Conservation (phyloP, 2,329 filamentous ascomycete genomes). For the Trichoderma sp. region DNA sequence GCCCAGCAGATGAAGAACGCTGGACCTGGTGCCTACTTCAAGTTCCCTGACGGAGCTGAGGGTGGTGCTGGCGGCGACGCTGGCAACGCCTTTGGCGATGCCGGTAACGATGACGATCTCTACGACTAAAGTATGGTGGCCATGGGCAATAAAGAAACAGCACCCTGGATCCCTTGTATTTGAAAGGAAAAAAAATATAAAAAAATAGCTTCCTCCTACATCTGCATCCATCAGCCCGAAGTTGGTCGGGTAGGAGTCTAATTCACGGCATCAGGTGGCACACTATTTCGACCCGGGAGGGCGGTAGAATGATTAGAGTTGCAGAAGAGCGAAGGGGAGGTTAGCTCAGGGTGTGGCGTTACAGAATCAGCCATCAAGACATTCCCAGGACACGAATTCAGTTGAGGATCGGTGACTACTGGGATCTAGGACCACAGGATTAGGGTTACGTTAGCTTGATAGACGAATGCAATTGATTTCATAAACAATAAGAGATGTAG, state of each 20-base stretch:
- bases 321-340: neutral
- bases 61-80: slow-evolving; percentile 60
- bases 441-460: slow-evolving; percentile 21
- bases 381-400: slow-evolving; percentile 6
- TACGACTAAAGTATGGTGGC: slow-evolving; percentile 71
- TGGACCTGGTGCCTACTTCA: slow-evolving; percentile 94
- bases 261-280: slow-evolving; percentile 28
- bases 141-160: neutral
- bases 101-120: slow-evolving; percentile 92
- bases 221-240: slow-evolving; percentile 30
- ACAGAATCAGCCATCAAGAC: slow-evolving; percentile 15
- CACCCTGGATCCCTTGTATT: slow-evolving; percentile 42
- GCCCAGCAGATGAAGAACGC: slow-evolving; percentile 99
- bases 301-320: slow-evolving; percentile 34
- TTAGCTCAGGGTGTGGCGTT: slow-evolving; percentile 15
- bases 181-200: slow-evolving; percentile 30
- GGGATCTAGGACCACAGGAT: neutral
- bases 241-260: slow-evolving; percentile 21
- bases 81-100: slow-evolving; percentile 71
- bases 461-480: slow-evolving; percentile 21
- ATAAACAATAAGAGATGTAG: neutral
- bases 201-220: slow-evolving; percentile 35
- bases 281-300: slow-evolving; percentile 33
- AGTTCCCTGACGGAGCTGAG: slow-evolving; percentile 76
- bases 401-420: neutral